These are phyloP conservation scores for Xerocomus tenax DNA, from an alignment of 1,284 basidiomycete genomes.

Conservation along the genomic window DNA sequence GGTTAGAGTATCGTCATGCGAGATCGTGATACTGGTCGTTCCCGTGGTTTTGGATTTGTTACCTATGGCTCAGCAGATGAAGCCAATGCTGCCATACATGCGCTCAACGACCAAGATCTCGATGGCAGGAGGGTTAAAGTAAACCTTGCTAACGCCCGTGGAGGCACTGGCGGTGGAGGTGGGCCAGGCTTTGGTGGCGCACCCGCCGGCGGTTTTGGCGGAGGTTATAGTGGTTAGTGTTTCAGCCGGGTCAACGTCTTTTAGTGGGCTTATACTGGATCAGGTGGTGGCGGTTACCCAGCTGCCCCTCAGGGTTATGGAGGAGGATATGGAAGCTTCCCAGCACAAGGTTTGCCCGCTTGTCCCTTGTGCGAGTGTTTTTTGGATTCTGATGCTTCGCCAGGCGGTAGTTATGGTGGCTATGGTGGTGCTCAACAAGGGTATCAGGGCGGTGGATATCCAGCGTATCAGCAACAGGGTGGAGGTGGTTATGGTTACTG, in stretches of 20 bases:
- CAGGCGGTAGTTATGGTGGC: conserved; percentile 13
- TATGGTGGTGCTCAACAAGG: conserved; percentile 19
- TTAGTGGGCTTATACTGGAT: not conserved
- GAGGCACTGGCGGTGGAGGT: conserved; percentile 42
- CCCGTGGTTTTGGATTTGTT: conserved; percentile 94
- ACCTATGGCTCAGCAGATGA: conserved; percentile 59
- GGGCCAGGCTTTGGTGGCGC: conserved; percentile 23
- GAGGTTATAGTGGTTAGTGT: conserved; percentile 2
- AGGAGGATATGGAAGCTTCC: conserved; percentile 4
- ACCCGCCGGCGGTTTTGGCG: conserved; percentile 17
- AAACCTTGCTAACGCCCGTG: conserved; percentile 87
- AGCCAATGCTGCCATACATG: conserved; percentile 71
- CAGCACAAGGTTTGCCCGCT: conserved; percentile 14
- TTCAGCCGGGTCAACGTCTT: not conserved
- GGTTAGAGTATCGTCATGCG: conserved; percentile 89
- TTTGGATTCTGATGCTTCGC: not conserved
- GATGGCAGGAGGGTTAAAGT: conserved; percentile 91
- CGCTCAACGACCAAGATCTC: conserved; percentile 86
- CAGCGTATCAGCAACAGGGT: conserved; percentile 19
- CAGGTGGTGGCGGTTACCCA: conserved; percentile 17
- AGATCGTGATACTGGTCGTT: conserved; percentile 93
- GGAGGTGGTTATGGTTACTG: conserved; percentile 22
- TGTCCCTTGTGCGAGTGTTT: not conserved
- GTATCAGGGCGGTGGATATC: conserved; percentile 16
- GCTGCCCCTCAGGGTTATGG: conserved; percentile 18